phyloP scores from a whole-genome alignment of 2,329 filamentous ascomycete genomes.

The Colletotrichum siamense region DNA sequence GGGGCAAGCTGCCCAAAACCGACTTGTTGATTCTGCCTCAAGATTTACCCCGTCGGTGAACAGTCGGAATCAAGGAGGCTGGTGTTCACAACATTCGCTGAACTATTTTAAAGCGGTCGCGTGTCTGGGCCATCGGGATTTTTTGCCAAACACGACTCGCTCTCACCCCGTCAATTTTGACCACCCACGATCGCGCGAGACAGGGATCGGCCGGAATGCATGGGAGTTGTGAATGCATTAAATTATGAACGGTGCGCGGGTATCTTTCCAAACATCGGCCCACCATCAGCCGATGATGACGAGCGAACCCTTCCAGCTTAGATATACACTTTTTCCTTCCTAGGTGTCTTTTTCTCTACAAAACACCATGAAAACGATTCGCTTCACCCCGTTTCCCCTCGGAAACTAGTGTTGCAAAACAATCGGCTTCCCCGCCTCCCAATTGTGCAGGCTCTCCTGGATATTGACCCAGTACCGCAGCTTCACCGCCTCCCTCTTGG shows the following conservation, averaged over 20 bases:
- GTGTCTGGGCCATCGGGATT: not conserved
- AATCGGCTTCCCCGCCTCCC: constrained; percentile 77
- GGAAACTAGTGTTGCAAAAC: constrained; percentile 53
- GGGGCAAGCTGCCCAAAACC: not conserved
- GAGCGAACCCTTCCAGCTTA: not conserved
- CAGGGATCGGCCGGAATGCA: not conserved
- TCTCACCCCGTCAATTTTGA: not conserved
- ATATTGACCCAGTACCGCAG: constrained; percentile 93
- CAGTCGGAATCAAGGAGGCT: not conserved
- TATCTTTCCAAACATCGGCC: constrained; percentile 19
- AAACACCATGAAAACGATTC: not conserved
- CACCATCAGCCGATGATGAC: constrained; percentile 22
- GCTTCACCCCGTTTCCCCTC: not conserved
- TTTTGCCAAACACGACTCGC: constrained; percentile 13
- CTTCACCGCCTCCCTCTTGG: constrained; percentile 75
- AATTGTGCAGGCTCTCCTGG: constrained; percentile 77
- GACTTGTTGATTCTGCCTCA: not conserved
- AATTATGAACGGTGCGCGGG: not conserved
- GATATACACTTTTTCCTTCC: not conserved
- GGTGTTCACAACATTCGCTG: not conserved
- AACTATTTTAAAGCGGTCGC: not conserved
- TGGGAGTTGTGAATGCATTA: not conserved
- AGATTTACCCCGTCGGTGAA: not conserved
- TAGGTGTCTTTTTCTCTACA: not conserved
- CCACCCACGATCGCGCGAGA: not conserved